phyloP scores from a whole-genome alignment of 805 yeast species.

The Sugiyamaella americana region DNA sequence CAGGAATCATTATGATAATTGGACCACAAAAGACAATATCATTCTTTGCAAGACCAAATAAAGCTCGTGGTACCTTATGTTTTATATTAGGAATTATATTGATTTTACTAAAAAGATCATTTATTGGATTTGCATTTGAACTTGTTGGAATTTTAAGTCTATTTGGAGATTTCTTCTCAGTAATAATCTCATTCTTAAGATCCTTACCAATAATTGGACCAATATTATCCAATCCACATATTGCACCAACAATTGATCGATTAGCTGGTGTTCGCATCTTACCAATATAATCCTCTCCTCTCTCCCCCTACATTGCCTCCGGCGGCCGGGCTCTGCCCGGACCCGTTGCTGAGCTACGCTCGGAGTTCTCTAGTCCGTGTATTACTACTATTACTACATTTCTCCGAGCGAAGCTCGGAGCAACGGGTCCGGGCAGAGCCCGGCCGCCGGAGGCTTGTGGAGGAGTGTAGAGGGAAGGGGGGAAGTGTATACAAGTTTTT shows the following conservation, averaged over 20 bases:
- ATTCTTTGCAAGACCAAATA: conserved; percentile 82
- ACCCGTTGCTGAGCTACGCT: too few species aligned
- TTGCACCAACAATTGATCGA: conserved; percentile 69
- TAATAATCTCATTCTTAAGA: conserved; percentile 78
- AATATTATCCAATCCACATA: conserved; percentile 64
- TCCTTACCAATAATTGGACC: conserved; percentile 88
- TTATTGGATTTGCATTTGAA: conserved; percentile 80
- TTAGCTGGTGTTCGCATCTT: conserved; percentile 62
- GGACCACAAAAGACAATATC: conserved; percentile 78
- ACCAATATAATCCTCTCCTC: too few species aligned
- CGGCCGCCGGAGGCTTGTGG: conserved; percentile 1
- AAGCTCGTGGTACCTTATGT: conserved; percentile 79
- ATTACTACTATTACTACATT: too few species aligned
- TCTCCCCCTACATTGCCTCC: too few species aligned
- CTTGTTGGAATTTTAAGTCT: conserved; percentile 82
- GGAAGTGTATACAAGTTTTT: too few species aligned
- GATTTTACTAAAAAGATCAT: conserved; percentile 69
- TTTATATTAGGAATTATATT: conserved; percentile 69
- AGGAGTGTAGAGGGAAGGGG: too few species aligned
- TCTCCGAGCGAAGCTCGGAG: background rate
- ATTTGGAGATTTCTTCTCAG: conserved; percentile 91
- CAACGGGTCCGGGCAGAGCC: background rate
- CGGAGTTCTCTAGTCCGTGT: too few species aligned
- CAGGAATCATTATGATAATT: conserved; percentile 80
- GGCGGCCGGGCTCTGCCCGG: too few species aligned